Evolutionary conservation across 192 early-diverging fungal species (phyloP), one percentile per base, ranked within the genome.

Genomic region (Rhizoclosmatium globosum): DNA sequence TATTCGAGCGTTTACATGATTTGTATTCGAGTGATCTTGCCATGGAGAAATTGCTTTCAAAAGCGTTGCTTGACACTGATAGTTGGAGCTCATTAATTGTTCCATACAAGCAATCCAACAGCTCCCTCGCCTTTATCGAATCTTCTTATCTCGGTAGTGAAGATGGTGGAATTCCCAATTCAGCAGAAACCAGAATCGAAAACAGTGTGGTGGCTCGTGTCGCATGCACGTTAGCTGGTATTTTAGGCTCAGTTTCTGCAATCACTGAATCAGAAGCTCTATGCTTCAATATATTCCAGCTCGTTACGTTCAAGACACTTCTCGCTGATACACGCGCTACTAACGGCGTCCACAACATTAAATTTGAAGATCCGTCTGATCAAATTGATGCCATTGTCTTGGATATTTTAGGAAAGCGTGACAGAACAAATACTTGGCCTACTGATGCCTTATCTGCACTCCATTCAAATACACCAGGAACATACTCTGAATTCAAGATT

Each of bases 121-220:
- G 15, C 17, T 56, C 69, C 13, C 69, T 71, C 38, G 69, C 69
- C 1, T 46, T 68, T 68, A 13, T 68, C 17, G 67, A 68, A 19
- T 4, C 67, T n/a, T n/a, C n/a, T n/a, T n/a, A n/a, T n/a, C n/a
- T n/a, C n/a, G n/a, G n/a, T n/a, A n/a, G n/a, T n/a, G n/a, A n/a
- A n/a, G n/a, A n/a, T n/a, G n/a, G n/a, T n/a, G n/a, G n/a, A n/a
- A n/a, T n/a, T n/a, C n/a, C n/a, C n/a, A n/a, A n/a, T n/a, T 50
- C 48, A 50, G 48, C 48, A 15, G 6, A 50, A 50, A 50, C 48
- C 48, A 50, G 15, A 50, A 50, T 50, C 48, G 6, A 50, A 50
- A 71, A 47, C 11, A 71, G 69, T 38, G 19, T 6, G 19, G 11
- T n/a, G n/a, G 9, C 69, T 7, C 69, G 69, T 4, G 42, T 71